These are phyloP conservation scores for Leccinum sublutescens DNA, from an alignment of 768 basidiomycete species.

Conservation along the genomic window DNA sequence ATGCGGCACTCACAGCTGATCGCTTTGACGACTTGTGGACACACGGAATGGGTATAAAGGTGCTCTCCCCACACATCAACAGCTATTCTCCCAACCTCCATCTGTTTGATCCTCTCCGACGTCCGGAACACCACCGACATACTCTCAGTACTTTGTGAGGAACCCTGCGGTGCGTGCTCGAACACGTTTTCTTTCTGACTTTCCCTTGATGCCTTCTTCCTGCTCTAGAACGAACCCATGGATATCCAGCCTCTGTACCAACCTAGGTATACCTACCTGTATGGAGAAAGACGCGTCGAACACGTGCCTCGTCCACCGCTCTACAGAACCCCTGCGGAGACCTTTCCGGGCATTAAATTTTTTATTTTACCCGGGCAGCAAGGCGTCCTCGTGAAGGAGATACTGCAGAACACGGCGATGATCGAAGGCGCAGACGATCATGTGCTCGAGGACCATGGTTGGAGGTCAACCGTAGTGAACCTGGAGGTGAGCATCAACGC, in stretches of 20 bases:
- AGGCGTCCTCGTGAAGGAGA: neutral
- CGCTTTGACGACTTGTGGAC: neutral
- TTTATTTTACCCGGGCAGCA: neutral
- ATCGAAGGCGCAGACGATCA: neutral
- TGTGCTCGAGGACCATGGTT: neutral
- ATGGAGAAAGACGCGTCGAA: neutral
- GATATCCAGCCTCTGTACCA: neutral
- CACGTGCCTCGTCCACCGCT: neutral
- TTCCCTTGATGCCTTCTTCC: neutral
- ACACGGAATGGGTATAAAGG: neutral
- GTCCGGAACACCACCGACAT: neutral
- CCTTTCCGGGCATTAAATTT: neutral
- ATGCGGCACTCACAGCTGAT: neutral
- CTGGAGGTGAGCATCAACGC: neutral
- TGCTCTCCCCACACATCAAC: neutral
- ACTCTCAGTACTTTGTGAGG: neutral
- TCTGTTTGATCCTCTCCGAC: neutral
- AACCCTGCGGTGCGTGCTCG: neutral
- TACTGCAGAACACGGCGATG: neutral
- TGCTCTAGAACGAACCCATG: neutral
- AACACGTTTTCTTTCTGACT: neutral
- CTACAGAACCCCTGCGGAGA: neutral
- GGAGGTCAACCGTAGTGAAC: constrained; percentile 1
- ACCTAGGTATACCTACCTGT: neutral
- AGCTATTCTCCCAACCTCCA: too few species aligned